Evolutionary conservation across 2,329 filamentous ascomycete genomes (phyloP).

Genomic region (Sordariomycetes sp.): DNA sequence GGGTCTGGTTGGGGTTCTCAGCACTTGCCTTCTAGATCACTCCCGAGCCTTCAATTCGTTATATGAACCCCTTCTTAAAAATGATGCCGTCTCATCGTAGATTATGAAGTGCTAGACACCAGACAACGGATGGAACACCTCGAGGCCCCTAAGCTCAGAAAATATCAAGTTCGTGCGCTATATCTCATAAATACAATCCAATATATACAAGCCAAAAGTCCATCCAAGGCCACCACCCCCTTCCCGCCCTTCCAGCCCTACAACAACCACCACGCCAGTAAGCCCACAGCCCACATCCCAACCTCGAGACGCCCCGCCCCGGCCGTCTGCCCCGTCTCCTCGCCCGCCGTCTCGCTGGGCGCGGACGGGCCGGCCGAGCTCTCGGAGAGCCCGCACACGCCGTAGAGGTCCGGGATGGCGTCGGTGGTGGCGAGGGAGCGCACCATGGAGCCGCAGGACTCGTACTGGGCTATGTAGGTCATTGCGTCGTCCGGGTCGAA

Average conservation of each 20-base stretch:
- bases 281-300: neutral
- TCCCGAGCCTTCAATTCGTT: too few relatives aligned
- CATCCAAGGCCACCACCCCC: neutral
- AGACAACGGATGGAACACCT: too few relatives aligned
- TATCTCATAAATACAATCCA: neutral
- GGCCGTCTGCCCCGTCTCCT: neutral
- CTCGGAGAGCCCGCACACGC: constrained; percentile 5
- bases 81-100: too few relatives aligned
- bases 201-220: neutral
- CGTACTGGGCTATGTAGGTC: constrained; percentile 38
- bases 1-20: neutral
- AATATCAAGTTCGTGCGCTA: neutral
- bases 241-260: neutral
- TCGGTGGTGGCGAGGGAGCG: constrained; percentile 4
- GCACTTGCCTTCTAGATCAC: too few relatives aligned
- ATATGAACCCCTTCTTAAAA: too few relatives aligned
- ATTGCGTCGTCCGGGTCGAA: constrained; percentile 38
- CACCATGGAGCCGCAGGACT: constrained; percentile 30
- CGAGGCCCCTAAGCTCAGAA: too few relatives aligned
- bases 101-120: too few relatives aligned
- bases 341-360: neutral
- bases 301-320: neutral
- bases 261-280: neutral
- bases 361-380: neutral
- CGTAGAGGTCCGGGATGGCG: constrained; percentile 6